Conservation (phyloP, 306 rosid species). For the Quercus mongolica region DNA sequence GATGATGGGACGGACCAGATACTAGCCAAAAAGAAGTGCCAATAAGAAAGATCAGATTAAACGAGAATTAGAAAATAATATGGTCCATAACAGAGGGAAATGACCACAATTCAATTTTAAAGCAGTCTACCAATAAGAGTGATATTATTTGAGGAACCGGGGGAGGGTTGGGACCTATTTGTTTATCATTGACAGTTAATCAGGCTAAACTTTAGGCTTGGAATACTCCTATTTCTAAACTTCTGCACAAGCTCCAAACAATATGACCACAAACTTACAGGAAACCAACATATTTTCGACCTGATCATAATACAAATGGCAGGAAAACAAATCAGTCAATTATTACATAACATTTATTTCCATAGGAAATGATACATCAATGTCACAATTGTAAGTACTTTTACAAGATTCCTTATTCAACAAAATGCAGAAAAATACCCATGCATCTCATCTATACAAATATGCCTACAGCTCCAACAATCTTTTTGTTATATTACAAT, state of each 20-base stretch:
- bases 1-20: no score
- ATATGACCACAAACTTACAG: no score
- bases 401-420: conserved; percentile 46
- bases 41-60: no score
- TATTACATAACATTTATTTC: conserved; percentile 8
- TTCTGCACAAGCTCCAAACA: no score
- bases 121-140: not conserved
- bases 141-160: not conserved
- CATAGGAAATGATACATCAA: conserved; percentile 29
- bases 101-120: not conserved
- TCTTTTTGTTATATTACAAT: conserved; percentile 43
- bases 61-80: no score
- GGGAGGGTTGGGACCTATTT: no score
- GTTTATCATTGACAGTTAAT: no score
- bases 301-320: no score
- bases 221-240: no score
- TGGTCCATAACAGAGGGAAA: not conserved
- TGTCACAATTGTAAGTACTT: conserved; percentile 26
- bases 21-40: no score
- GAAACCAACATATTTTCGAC: no score
- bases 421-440: conserved; percentile 29
- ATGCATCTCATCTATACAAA: conserved; percentile 36
- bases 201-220: no score
- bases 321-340: not conserved
- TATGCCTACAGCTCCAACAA: conserved; percentile 48